Conservation (phyloP, 805 yeast species). For the Candida morakotiae region DNA sequence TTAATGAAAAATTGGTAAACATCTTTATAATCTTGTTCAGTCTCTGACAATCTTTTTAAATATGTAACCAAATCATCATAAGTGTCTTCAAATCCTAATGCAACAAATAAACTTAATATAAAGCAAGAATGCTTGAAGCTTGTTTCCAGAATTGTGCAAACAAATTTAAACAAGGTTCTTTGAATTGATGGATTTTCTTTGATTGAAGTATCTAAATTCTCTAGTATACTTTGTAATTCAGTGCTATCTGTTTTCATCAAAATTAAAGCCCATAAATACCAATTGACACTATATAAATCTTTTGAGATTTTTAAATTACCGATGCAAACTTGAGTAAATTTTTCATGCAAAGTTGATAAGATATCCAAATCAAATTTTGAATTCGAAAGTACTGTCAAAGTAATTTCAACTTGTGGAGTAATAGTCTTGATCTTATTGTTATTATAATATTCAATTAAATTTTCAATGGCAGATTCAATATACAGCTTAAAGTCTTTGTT, state of each 20-base stretch:
- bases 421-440: background rate
- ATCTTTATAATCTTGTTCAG: conserved; percentile 9
- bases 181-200: background rate
- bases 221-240: background rate
- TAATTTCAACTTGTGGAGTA: conserved; percentile 10
- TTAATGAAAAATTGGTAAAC: conserved; percentile 12
- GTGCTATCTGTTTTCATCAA: background rate
- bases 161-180: conserved; percentile 4
- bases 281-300: conserved; percentile 4
- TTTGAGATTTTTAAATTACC: background rate
- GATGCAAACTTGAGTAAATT: conserved; percentile 2
- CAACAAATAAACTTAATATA: conserved; percentile 13
- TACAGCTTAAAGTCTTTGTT: conserved; percentile 22
- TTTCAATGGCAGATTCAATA: conserved; percentile 11
- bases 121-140: conserved; percentile 11
- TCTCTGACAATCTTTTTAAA: conserved; percentile 6
- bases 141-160: conserved; percentile 10
- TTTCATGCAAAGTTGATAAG: background rate
- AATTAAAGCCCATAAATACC: conserved; percentile 6
- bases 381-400: conserved; percentile 9
- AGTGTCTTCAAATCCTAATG: conserved; percentile 6
- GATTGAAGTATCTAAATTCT: background rate
- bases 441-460: conserved; percentile 12
- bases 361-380: background rate
- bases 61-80: conserved; percentile 7